Base-by-base conservation (phyloP, 2,329 filamentous ascomycete species). In the Calonectria honghensis region DNA sequence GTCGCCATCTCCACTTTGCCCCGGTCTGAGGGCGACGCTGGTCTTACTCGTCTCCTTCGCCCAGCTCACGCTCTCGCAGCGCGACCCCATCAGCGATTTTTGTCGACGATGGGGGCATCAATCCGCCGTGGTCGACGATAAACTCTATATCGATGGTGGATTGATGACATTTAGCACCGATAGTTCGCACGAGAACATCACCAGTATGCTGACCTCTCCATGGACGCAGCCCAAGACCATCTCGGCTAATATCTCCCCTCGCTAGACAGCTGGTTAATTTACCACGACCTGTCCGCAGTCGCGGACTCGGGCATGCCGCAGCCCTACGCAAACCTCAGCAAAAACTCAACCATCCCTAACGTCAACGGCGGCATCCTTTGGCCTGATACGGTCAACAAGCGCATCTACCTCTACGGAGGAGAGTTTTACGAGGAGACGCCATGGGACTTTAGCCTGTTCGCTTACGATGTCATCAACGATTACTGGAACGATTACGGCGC, bases 111-210 rank as follows among this genome's bases (percentile, higher is more conserved):
- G 88, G 83, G 90, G 89, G 50, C 92, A 93, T 79, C 90, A 92
- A 80, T 90, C 91, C 6, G 87, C 91, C 6, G 85, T 92, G 11
- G 86, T 94, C 52, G 90, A 92, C 80, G 83, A 88, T 45, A 89
- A 87, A 75, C 83, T 94, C 24, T 93, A 91, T 80, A 90, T 93
- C 66, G 91, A 93, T 79, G 92, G 92, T 41, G 91, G 91, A 5
- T 84, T 89, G 70, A 80, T 92, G 35, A 89, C 90, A 77, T 92
- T 89, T 83, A 89, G 87, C 77, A 82, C 90, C 24, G 81, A 86
- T 3, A 82, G 86, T 51, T 87, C 88, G 77, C 84, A 87, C 1
- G 81, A 82, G 18, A 92, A 92, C 75, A 89, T 90, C 77, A 89
- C 90, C 27, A 93, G 91, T 92, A 85, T 69, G 89, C 85, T 45